phyloP scores from a whole-genome alignment of 495 filamentous ascomycete genomes.

The Penicillium maclennaniae region DNA sequence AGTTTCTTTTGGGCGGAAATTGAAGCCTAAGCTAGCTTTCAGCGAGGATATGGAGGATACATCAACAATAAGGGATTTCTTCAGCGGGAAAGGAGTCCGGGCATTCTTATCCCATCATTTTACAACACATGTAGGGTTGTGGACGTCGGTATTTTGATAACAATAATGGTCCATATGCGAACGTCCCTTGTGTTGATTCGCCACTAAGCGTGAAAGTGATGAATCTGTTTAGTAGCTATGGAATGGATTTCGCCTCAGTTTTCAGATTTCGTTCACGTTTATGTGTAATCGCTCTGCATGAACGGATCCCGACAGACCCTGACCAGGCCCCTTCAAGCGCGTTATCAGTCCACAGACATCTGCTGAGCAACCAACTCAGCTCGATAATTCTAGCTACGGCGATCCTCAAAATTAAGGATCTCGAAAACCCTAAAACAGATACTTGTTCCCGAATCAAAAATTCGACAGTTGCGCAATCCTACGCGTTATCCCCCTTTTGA shows the following conservation, averaged over 20 bases:
- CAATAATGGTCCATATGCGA: neutral
- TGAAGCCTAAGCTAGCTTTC: neutral
- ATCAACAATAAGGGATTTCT: neutral
- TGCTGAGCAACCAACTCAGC: neutral
- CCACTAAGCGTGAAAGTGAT: neutral
- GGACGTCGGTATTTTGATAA: neutral
- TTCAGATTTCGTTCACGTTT: too few relatives aligned
- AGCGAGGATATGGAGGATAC: neutral
- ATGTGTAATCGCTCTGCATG: too few relatives aligned
- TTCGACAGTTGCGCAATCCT: neutral
- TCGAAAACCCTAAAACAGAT: neutral
- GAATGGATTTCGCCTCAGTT: too few relatives aligned
- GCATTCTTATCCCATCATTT: neutral
- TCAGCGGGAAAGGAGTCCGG: neutral
- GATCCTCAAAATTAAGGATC: neutral
- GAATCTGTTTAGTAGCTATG: neutral
- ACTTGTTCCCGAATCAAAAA: neutral
- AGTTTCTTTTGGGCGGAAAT: neutral
- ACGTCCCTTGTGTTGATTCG: neutral
- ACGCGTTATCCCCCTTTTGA: neutral
- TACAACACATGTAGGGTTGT: neutral
- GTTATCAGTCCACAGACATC: neutral
- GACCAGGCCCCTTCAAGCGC: neutral
- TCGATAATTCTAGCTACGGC: neutral
- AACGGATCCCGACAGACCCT: neutral